phyloP scores from a whole-genome alignment of 495 filamentous ascomycete species.

The Aspergillus campestris region DNA sequence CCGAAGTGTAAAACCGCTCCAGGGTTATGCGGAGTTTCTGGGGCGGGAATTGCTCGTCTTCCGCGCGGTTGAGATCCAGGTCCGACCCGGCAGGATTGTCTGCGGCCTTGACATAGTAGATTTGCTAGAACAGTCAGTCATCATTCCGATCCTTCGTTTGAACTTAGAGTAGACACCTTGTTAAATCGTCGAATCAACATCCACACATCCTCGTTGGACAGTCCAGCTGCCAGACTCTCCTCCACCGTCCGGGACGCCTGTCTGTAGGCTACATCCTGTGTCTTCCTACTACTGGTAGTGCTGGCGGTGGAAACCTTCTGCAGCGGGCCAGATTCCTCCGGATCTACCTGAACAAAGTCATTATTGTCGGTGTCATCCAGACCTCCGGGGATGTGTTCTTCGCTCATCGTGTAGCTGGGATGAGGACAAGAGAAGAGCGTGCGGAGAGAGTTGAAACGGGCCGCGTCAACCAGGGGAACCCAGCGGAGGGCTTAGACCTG shows the following conservation, averaged over 20 bases:
- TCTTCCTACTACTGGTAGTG: no score
- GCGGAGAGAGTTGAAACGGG: no score
- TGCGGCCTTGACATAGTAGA: conserved; percentile 75
- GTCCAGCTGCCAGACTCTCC: conserved; percentile 47
- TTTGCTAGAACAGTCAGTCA: conserved; percentile 50
- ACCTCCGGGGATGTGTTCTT: no score
- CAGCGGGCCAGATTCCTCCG: no score
- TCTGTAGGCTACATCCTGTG: neutral
- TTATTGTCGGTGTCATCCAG: no score
- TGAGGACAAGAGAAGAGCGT: no score
- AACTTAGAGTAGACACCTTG: conserved; percentile 44
- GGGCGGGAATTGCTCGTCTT: conserved; percentile 77
- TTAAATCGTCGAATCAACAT: conserved; percentile 73
- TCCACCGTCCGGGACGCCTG: neutral
- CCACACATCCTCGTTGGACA: conserved; percentile 82
- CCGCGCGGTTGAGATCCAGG: conserved; percentile 73
- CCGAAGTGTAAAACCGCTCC: conserved; percentile 80
- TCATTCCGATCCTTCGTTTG: conserved; percentile 4
- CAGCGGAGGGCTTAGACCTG: no score
- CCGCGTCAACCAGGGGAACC: no score
- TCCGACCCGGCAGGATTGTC: conserved; percentile 43
- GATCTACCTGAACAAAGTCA: no score
- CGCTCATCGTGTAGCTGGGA: no score
- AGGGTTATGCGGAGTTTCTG: conserved; percentile 75
- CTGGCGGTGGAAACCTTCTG: no score